Conservation (phyloP, 2,329 filamentous ascomycete genomes). For the Sclerotinia sclerotiorum region DNA sequence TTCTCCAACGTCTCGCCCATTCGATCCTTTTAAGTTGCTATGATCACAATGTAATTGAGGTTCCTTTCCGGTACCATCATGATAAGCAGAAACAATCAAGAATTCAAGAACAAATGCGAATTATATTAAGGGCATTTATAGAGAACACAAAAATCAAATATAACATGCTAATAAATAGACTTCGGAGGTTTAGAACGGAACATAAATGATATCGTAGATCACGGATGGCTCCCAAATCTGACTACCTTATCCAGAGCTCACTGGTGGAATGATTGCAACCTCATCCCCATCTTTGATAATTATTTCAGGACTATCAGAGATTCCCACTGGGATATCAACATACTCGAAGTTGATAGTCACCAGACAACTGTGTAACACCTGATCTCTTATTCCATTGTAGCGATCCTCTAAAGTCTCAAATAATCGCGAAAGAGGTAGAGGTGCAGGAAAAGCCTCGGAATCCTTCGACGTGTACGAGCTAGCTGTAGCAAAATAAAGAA, state of each 20-base stretch:
- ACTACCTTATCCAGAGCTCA: slow-evolving; percentile 71
- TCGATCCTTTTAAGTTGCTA: neutral
- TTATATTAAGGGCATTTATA: neutral
- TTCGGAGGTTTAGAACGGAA: neutral
- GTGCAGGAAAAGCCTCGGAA: slow-evolving; percentile 64
- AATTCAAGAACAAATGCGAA: neutral
- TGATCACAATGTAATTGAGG: neutral
- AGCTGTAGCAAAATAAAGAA: slow-evolving; percentile 81
- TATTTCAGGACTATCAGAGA: slow-evolving; percentile 44
- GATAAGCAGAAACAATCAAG: neutral
- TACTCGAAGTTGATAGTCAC: slow-evolving; percentile 82
- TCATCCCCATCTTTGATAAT: slow-evolving; percentile 73
- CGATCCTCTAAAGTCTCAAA: slow-evolving; percentile 66
- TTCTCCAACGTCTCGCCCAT: neutral
- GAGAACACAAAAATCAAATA: neutral
- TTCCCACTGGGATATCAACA: slow-evolving; percentile 60
- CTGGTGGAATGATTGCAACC: slow-evolving; percentile 83
- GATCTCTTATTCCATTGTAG: slow-evolving; percentile 67
- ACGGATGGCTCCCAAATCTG: neutral
- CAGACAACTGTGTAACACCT: slow-evolving; percentile 69
- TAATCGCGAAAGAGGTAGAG: slow-evolving; percentile 60
- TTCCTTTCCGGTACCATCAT: neutral
- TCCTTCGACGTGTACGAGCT: slow-evolving; percentile 69
- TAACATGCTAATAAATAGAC: neutral
- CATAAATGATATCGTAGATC: neutral